These are phyloP conservation scores for Baffinella frigidus DNA, from an alignment of 208 protist species.

Conservation along the genomic window DNA sequence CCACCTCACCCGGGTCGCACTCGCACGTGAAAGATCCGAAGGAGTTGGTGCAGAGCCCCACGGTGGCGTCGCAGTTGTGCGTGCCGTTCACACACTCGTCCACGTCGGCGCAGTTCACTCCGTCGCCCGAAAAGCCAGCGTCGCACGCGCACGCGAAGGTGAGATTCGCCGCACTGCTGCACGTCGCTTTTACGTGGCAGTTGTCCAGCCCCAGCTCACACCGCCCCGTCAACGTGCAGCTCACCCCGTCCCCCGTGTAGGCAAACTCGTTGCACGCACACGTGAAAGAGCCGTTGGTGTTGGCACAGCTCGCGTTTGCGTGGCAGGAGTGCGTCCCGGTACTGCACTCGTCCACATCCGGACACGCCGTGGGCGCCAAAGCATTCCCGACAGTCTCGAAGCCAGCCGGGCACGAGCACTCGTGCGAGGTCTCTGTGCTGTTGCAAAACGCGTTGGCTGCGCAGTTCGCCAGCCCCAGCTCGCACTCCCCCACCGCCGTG, in stretches of 20 bases:
- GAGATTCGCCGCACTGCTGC: neutral
- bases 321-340: neutral
- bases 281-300: neutral
- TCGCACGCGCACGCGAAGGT: neutral
- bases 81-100: neutral
- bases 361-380: neutral
- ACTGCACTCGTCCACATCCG: neutral
- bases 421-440: too few species aligned
- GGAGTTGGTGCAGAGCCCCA: neutral
- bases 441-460: neutral
- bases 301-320: neutral
- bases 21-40: neutral
- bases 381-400: too few species aligned
- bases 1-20: neutral
- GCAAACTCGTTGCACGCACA: neutral
- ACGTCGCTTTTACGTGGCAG: neutral
- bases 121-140: neutral
- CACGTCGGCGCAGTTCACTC: neutral
- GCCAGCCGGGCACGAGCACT: too few species aligned
- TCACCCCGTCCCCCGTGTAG: neutral
- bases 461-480: neutral
- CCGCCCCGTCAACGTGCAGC: neutral
- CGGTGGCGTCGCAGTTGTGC: neutral
- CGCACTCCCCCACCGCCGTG: neutral
- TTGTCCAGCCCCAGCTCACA: neutral